Evolutionary conservation across 768 basidiomycete species (phyloP).

Genomic region (Boletus eberwhitei): DNA sequence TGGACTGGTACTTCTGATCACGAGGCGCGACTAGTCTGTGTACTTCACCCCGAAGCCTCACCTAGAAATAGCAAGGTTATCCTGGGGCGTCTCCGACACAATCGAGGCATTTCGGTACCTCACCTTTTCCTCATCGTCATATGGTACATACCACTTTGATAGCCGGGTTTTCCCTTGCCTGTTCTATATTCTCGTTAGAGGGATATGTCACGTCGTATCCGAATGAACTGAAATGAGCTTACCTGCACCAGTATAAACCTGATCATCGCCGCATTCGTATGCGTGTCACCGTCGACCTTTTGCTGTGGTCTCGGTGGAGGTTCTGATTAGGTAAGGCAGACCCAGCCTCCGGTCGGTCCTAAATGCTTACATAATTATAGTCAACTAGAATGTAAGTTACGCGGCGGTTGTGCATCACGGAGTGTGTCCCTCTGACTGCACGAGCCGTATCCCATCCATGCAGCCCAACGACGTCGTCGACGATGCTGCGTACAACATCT

Average conservation of each 20-base stretch:
- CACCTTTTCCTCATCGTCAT: slow-evolving; percentile 99
- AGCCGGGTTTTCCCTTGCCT: slow-evolving; percentile 96
- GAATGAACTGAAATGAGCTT: slow-evolving; percentile 14
- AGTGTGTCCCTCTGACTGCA: too few species aligned
- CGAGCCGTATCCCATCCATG: background rate
- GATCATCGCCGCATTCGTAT: slow-evolving; percentile 61
- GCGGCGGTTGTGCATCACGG: background rate
- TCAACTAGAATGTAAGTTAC: background rate
- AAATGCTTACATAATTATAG: too few species aligned
- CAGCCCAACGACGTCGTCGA: background rate
- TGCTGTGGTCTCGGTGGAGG: background rate
- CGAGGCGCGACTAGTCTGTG: slow-evolving; percentile 93
- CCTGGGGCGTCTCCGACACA: background rate
- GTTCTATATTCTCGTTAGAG: slow-evolving; percentile 52
- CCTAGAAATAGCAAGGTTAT: slow-evolving; percentile 42
- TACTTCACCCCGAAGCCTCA: slow-evolving; percentile 92
- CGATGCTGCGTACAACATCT: background rate
- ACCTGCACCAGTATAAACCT: slow-evolving; percentile 97
- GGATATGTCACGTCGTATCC: background rate
- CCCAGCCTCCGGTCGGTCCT: too few species aligned
- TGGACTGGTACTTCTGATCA: slow-evolving; percentile 98
- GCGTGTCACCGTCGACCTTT: background rate
- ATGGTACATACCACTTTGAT: slow-evolving; percentile 99
- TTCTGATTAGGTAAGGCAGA: slow-evolving; percentile 14
- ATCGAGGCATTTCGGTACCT: slow-evolving; percentile 7